Evolutionary conservation across 2,329 filamentous ascomycete species (phyloP), one percentile per base, ranked within the genome.

Genomic region (Penicillium glabrum): DNA sequence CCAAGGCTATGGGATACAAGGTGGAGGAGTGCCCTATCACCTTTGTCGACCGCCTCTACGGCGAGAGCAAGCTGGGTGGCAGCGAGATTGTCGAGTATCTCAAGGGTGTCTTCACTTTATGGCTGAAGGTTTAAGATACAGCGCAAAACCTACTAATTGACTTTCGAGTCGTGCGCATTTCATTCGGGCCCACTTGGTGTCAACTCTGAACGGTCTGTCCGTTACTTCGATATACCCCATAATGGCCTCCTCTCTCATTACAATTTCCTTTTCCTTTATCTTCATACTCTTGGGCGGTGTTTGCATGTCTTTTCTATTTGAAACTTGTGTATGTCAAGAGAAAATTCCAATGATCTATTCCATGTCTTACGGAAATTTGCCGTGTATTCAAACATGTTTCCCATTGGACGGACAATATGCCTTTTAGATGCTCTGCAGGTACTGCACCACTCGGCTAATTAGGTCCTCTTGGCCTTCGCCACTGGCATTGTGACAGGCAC

Each of bases 1-100:
- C 95, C 33, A 97, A 97, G 85, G 90, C 89, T 16, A 93, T 97
- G 90, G 93, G 95, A 1, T 96, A 86, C 80, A 90, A 88, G 37
- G 93, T 99, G 31, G 91, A 90, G 16, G 95, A 99, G 82, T 93
- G 96, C 59, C 95, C 95, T 13, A 99, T 99, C 66, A 90, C 86
- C 24, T 99, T 99, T 75, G 95, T 98, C 41, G 96, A 99, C 75
- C 86, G 95, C 56, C 77, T 99, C 46, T 99, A 96, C 73, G 95
- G 95, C 31, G 93, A 96, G 80, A 92, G 88, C 72, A 99, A 98
- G 83, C 82, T 99, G 52, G 93, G 93, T 24, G 91, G 91, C 1
- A 89, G 93, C 70, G 95, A 99, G 83, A 97, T 99, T 77, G 90
- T 96, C 54, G 91, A 97, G 77, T 99, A 98, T 75, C 87, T 92